Percentiles rank a stretch among this genome's conserved stretches.
phyloP scores from a whole-genome alignment of 2,329 filamentous ascomycete species.

The Rhynchosporium agropyri region DNA sequence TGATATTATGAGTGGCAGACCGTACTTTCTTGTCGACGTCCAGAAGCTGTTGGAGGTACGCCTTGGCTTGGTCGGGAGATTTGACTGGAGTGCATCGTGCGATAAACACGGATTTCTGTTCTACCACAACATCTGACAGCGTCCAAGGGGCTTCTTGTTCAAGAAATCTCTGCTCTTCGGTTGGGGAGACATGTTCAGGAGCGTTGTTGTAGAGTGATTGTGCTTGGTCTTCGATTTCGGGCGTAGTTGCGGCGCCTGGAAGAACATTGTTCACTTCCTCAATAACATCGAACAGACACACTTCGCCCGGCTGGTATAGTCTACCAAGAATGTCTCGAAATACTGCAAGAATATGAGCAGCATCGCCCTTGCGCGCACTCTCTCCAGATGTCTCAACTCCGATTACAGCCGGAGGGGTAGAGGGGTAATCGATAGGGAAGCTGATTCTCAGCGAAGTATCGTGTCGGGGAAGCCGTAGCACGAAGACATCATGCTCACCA shows the following conservation, averaged over 20 bases:
- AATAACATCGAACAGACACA: slow-evolving; percentile 90
- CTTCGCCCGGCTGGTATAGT: slow-evolving; percentile 73
- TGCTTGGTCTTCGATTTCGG: background rate
- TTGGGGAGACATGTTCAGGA: no score
- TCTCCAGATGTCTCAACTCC: slow-evolving; percentile 78
- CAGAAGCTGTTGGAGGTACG: slow-evolving; percentile 74
- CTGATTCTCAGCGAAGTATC: slow-evolving; percentile 62
- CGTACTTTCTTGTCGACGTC: slow-evolving; percentile 81
- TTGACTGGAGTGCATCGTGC: slow-evolving; percentile 73
- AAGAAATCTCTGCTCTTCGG: no score
- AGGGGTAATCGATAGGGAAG: slow-evolving; percentile 76
- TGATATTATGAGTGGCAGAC: slow-evolving; percentile 93
- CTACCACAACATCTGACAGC: slow-evolving; percentile 71
- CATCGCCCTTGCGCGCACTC: slow-evolving; percentile 69
- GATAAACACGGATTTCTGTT: slow-evolving; percentile 87
- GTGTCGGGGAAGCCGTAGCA: slow-evolving; percentile 66
- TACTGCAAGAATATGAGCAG: slow-evolving; percentile 68
- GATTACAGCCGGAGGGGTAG: slow-evolving; percentile 69
- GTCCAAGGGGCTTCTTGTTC: slow-evolving; percentile 60
- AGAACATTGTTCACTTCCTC: slow-evolving; percentile 66
- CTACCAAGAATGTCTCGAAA: slow-evolving; percentile 67
- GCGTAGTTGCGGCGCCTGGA: no score
- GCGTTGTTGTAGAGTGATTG: no score
- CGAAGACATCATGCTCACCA: slow-evolving; percentile 51
- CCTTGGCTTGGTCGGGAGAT: slow-evolving; percentile 69